Base-by-base conservation (phyloP, 352 stramenopile species). In the Pythium aristosporum region DNA sequence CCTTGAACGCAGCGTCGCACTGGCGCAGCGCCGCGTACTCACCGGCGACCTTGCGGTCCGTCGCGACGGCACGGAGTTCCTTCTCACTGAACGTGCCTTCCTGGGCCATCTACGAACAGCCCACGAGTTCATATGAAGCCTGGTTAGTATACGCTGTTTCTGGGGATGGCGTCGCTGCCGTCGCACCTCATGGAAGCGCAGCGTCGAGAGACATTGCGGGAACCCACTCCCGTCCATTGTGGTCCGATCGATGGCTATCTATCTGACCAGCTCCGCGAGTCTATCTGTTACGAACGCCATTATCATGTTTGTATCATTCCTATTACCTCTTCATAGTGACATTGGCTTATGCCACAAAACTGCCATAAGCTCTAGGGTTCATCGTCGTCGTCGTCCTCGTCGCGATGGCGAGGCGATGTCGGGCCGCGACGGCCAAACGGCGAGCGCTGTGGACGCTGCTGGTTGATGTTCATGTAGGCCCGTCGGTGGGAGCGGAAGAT, bases 391-490 rank as follows among this genome's bases (percentile, higher is more conserved):
- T 80, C 68, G 7, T 77, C 72, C n/a, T 78, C 68, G 15, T 76
- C 67, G 32, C 66, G 57, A 41, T 34, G 72, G 71, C 1, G 77
- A 59, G 46, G 70, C 30, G 48, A 55, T 39, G 48, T 23, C 6
- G 48, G 25, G 9, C 48, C 55, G 10, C 78, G 69, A 12, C 68
- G 60, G 9, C 60, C 57, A 46, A 72, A 65, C 2, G 67, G 56
- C 6, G 70, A 46, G 36, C 76, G 74, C 39, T 75, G 63, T 13
- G 79, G 64, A 52, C 73, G 55, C 44, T 73, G 67, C 46, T 60
- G 76, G 65, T 84, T 87, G 71, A 92, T 82, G 69, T 82, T 87
- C 61, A 88, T 85, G 72, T 94, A 94, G 9, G 79, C 60, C 61
- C 83, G 79, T 32, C 73, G 76, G 61, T 72, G 56, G 5, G 72